Percentiles rank a stretch among this genome's conserved stretches.
Evolutionary conservation across 2,329 filamentous ascomycete species (phyloP).

Genomic region (Colletotrichum spinosum): DNA sequence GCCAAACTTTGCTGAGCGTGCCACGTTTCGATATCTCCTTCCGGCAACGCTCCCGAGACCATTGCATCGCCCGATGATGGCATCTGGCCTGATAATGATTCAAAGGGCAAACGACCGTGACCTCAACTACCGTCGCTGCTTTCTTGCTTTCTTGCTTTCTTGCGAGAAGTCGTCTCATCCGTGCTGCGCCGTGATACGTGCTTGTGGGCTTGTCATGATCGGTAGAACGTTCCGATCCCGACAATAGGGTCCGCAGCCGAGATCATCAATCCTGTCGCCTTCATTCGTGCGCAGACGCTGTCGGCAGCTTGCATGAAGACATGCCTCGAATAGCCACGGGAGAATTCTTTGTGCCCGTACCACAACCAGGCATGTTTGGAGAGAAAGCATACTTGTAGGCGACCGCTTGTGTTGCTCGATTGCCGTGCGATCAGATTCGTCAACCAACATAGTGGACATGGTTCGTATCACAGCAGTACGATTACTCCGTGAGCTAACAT

Average conservation of each 20-base stretch:
- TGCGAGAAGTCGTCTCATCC: background rate
- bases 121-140: background rate
- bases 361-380: too few species aligned
- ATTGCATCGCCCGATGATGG: slow-evolving; percentile 8
- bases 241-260: background rate
- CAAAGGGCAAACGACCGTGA: background rate
- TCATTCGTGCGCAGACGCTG: too few species aligned
- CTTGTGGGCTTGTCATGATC: slow-evolving; percentile 11
- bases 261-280: too few species aligned
- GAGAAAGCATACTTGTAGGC: too few species aligned
- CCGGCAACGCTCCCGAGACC: background rate
- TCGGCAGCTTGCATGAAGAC: too few species aligned
- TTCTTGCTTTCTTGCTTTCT: background rate
- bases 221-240: slow-evolving; percentile 10
- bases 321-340: too few species aligned
- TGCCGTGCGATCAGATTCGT: too few species aligned
- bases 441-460: too few species aligned
- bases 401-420: too few species aligned
- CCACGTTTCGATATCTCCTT: slow-evolving; percentile 18
- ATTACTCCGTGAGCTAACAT: too few species aligned
- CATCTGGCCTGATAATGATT: slow-evolving; percentile 1
- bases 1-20: slow-evolving; percentile 13
- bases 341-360: too few species aligned
- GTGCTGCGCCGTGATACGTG: slow-evolving; percentile 12
- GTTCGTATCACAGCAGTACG: too few species aligned